Evolutionary conservation across 2,329 filamentous ascomycete genomes (phyloP).

Genomic region (Ophiocordyceps camponoti-rufipedis): DNA sequence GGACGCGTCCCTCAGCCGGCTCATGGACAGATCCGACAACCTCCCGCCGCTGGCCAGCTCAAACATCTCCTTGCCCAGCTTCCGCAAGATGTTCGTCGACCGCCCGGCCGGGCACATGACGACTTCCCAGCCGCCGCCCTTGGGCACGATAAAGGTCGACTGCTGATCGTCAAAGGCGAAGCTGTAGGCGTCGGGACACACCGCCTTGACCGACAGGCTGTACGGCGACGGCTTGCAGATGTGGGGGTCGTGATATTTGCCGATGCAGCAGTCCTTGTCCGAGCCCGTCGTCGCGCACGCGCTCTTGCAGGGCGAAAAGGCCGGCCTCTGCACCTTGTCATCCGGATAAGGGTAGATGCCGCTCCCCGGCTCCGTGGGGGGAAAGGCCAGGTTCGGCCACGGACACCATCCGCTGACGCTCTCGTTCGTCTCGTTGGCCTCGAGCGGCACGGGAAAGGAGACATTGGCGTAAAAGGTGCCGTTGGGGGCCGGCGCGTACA

Average conservation of each 20-base stretch:
- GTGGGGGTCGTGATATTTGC: constrained; percentile 42
- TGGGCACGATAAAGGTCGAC: constrained; percentile 43
- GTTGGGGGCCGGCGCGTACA: constrained; percentile 34
- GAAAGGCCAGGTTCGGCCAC: constrained; percentile 54
- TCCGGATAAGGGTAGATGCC: constrained; percentile 71
- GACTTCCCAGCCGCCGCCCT: constrained; percentile 59
- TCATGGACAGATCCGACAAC: constrained; percentile 15
- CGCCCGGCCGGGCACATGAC: constrained; percentile 53
- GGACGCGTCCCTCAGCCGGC: constrained; percentile 13
- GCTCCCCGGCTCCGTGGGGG: constrained; percentile 51
- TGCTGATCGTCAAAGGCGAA: constrained; percentile 46
- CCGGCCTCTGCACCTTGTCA: constrained; percentile 48
- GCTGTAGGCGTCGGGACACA: constrained; percentile 75
- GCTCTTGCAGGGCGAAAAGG: constrained; percentile 62
- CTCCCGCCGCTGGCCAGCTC: constrained; percentile 24
- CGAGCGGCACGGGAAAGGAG: constrained; percentile 49
- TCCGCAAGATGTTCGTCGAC: constrained; percentile 38
- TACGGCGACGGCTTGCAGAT: constrained; percentile 51
- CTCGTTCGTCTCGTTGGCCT: constrained; percentile 35
- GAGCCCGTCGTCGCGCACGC: constrained; percentile 53
- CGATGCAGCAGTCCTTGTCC: constrained; percentile 59
- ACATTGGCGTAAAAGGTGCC: constrained; percentile 44
- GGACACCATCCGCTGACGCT: constrained; percentile 57
- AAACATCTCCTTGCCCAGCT: constrained; percentile 29
- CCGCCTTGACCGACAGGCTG: constrained; percentile 47